Evolutionary conservation across 192 early-diverging fungal genomes (phyloP).

Genomic region (Coemansia sp.): DNA sequence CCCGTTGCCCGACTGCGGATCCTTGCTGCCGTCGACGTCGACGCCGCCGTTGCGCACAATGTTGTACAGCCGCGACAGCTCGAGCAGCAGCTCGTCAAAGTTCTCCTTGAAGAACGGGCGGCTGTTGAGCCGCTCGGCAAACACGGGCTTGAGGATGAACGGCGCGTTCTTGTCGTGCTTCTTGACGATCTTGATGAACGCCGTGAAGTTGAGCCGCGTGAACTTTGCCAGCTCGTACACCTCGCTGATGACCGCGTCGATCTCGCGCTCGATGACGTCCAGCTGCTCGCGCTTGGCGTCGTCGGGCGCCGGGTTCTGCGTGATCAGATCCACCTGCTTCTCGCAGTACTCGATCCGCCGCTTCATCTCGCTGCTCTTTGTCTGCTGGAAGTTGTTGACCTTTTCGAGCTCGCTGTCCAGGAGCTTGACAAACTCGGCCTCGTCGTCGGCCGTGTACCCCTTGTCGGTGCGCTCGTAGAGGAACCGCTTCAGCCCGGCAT

Average conservation of each 20-base stretch:
- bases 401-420: slow-evolving; percentile 92
- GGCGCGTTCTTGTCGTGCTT: slow-evolving; percentile 98
- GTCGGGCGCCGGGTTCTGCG: slow-evolving; percentile 43
- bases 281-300: slow-evolving; percentile 52
- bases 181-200: slow-evolving; percentile 91
- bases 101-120: slow-evolving; percentile 81
- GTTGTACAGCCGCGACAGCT: slow-evolving; percentile 76
- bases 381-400: slow-evolving; percentile 68
- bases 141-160: slow-evolving; percentile 72
- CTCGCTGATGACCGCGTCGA: slow-evolving; percentile 71
- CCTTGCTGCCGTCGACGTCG: slow-evolving; percentile 43
- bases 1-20: slow-evolving; percentile 47
- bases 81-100: slow-evolving; percentile 79
- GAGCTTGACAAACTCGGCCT: slow-evolving; percentile 76
- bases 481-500: slow-evolving; percentile 81
- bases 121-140: slow-evolving; percentile 75
- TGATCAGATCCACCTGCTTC: slow-evolving; percentile 55
- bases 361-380: slow-evolving; percentile 72
- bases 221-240: slow-evolving; percentile 74
- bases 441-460: slow-evolving; percentile 78
- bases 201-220: slow-evolving; percentile 76
- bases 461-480: slow-evolving; percentile 65
- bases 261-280: slow-evolving; percentile 56
- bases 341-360: slow-evolving; percentile 64
- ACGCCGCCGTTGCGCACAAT: slow-evolving; percentile 72